Conservation (phyloP, 2,329 filamentous ascomycete genomes). For the Nigrospora oryzae region DNA sequence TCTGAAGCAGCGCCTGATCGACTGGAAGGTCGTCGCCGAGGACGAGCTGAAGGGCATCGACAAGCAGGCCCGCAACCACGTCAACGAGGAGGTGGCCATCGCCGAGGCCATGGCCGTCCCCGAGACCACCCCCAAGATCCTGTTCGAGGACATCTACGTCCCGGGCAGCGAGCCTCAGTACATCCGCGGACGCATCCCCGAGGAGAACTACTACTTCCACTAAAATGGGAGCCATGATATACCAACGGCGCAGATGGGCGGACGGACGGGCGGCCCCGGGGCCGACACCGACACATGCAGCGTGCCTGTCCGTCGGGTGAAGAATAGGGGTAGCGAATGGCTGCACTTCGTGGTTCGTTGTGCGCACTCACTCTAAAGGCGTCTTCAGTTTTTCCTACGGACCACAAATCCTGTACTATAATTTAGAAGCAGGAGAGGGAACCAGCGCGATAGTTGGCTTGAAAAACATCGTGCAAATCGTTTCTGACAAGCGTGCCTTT, state of each 20-base stretch:
- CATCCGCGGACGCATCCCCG: conserved; percentile 77
- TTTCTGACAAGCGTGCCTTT: too few relatives aligned
- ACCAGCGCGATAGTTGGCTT: conserved; percentile 1
- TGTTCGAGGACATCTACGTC: conserved; percentile 97
- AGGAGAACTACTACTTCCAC: conserved; percentile 92
- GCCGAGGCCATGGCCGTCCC: conserved; percentile 84
- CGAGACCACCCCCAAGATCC: conserved; percentile 69
- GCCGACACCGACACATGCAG: too few relatives aligned
- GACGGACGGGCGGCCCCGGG: neutral
- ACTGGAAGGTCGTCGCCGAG: conserved; percentile 87
- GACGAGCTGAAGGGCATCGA: conserved; percentile 95
- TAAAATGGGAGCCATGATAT: conserved; percentile 17
- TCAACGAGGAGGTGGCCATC: conserved; percentile 82
- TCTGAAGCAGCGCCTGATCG: conserved; percentile 94
- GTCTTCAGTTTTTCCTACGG: conserved; percentile 3
- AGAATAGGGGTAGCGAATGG: too few relatives aligned
- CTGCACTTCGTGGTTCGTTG: too few relatives aligned
- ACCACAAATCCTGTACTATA: conserved; percentile 6
- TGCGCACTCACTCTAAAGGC: neutral
- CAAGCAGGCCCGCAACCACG: conserved; percentile 79
- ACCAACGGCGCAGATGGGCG: conserved; percentile 1
- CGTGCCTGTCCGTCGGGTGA: too few relatives aligned
- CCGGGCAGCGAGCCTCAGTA: conserved; percentile 78
- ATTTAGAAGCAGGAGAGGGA: conserved; percentile 4
- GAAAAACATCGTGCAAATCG: neutral